Evolutionary conservation across 371 early-diverging fungal genomes (phyloP).

Genomic region (Choanephora cucurbitarum): DNA sequence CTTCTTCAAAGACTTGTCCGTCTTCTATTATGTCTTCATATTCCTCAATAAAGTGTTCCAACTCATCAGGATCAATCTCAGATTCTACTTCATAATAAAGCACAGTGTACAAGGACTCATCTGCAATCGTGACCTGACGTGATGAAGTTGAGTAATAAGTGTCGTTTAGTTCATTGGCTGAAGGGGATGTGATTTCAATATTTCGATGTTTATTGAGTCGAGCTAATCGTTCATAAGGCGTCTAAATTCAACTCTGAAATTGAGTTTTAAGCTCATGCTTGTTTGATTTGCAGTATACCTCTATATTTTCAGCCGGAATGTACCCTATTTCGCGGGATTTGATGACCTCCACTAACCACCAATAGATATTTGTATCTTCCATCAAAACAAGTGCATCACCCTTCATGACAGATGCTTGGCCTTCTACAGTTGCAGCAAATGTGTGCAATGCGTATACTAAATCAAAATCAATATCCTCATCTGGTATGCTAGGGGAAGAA

Average conservation of each 20-base stretch:
- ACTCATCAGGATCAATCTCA: slow-evolving; percentile 37
- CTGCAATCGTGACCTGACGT: slow-evolving; percentile 42
- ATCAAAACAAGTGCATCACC: slow-evolving; percentile 87
- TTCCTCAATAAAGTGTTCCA: slow-evolving; percentile 15
- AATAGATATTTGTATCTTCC: slow-evolving; percentile 95
- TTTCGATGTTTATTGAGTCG: slow-evolving; percentile 88
- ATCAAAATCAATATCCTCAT: slow-evolving; percentile 78
- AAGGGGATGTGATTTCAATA: slow-evolving; percentile 63
- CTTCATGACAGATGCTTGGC: slow-evolving; percentile 89
- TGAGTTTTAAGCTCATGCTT: background rate
- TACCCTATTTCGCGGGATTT: slow-evolving; percentile 90
- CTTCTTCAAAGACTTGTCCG: slow-evolving; percentile 2
- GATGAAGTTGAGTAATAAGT: slow-evolving; percentile 1
- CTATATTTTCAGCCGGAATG: slow-evolving; percentile 95
- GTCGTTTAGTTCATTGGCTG: slow-evolving; percentile 17
- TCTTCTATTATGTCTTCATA: slow-evolving; percentile 13
- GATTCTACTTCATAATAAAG: slow-evolving; percentile 46
- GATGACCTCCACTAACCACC: slow-evolving; percentile 95
- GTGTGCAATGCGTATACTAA: slow-evolving; percentile 92
- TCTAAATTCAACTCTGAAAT: slow-evolving; percentile 48
- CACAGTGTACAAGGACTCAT: slow-evolving; percentile 25
- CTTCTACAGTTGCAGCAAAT: slow-evolving; percentile 92
- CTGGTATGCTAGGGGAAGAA: slow-evolving; percentile 64
- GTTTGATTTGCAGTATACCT: no score
- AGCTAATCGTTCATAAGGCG: slow-evolving; percentile 87